These are phyloP conservation scores for Lactarius pseudohatsudake DNA, from an alignment of 768 basidiomycete species.

Conservation along the genomic window DNA sequence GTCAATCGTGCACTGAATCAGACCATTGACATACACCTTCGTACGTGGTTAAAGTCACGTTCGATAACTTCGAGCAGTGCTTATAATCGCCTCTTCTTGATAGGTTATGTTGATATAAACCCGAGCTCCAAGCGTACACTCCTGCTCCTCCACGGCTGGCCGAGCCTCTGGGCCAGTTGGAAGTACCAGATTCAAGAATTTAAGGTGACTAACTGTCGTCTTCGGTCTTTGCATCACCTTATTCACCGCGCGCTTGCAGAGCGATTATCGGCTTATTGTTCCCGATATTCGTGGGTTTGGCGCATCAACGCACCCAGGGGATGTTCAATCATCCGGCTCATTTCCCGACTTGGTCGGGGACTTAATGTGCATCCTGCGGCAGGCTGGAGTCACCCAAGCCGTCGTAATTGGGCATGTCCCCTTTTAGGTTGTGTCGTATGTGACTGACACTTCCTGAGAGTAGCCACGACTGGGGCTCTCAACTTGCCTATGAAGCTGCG, in stretches of 20 bases:
- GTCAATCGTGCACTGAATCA: conserved; percentile 23
- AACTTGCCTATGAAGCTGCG: conserved; percentile 66
- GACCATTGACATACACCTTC: conserved; percentile 21
- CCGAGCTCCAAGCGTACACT: conserved; percentile 49
- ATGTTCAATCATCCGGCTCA: conserved; percentile 56
- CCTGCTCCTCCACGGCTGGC: conserved; percentile 79
- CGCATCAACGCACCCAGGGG: conserved; percentile 62
- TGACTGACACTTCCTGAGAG: conserved; percentile 2
- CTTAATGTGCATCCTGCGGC: conserved; percentile 57
- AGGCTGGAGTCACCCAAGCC: conserved; percentile 49
- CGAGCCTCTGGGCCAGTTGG: conserved; percentile 75
- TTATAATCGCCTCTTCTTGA: neutral
- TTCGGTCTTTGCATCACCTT: neutral
- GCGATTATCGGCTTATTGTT: conserved; percentile 59
- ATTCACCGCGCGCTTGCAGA: conserved; percentile 35
- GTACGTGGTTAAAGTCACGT: conserved; percentile 7
- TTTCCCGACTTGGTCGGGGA: conserved; percentile 63
- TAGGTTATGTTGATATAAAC: conserved; percentile 60
- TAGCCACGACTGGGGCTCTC: conserved; percentile 78
- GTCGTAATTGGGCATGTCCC: conserved; percentile 61
- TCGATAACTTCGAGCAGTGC: neutral
- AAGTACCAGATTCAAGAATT: conserved; percentile 68
- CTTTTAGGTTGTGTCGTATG: neutral
- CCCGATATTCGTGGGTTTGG: conserved; percentile 73
- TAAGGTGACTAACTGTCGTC: conserved; percentile 40